Evolutionary conservation across 2,329 filamentous ascomycete species (phyloP).

Genomic region (Trichoderma citrinoviride): DNA sequence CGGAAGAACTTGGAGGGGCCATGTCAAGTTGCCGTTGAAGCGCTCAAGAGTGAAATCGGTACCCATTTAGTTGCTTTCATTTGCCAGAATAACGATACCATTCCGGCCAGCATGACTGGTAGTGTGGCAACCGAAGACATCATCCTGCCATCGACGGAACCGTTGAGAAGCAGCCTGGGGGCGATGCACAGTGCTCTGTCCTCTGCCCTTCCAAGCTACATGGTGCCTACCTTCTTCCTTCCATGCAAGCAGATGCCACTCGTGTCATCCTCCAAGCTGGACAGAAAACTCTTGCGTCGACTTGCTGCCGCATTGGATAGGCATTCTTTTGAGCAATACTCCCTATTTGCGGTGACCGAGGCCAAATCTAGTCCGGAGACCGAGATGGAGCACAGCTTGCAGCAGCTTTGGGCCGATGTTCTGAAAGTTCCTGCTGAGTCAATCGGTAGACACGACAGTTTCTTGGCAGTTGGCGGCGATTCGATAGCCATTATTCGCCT

Average conservation of each 20-base stretch:
- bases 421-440: background rate
- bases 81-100: background rate
- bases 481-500: slow-evolving; percentile 18
- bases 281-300: slow-evolving; percentile 1
- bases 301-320: background rate
- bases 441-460: slow-evolving; percentile 18
- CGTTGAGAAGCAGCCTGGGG: background rate
- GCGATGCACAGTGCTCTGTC: background rate
- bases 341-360: background rate
- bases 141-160: background rate
- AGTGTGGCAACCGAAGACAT: background rate
- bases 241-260: slow-evolving; percentile 16
- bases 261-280: slow-evolving; percentile 5
- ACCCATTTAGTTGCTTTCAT: slow-evolving; percentile 5
- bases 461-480: slow-evolving; percentile 22
- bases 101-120: background rate
- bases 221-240: slow-evolving; percentile 9
- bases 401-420: slow-evolving; percentile 7
- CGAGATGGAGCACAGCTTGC: slow-evolving; percentile 3
- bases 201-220: slow-evolving; percentile 1
- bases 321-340: background rate
- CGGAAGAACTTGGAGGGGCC: background rate
- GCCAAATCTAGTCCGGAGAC: background rate
- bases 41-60: background rate
- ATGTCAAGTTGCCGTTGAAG: slow-evolving; percentile 8